These are phyloP conservation scores for Aspergillus sp. DNA, from an alignment of 2,329 filamentous ascomycete species.

Conservation along the genomic window DNA sequence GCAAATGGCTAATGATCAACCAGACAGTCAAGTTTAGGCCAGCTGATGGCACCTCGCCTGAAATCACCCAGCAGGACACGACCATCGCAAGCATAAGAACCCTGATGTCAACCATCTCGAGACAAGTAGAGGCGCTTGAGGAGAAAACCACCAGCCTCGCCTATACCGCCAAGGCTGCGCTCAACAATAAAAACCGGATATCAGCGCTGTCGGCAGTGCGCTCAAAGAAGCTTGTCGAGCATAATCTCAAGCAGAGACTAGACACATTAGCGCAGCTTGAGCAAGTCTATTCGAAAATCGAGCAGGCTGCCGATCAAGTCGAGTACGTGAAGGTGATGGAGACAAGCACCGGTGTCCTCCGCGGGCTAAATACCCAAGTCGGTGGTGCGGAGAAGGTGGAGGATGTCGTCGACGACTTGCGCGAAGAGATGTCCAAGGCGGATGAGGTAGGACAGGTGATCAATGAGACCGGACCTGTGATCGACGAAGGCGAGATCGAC, in stretches of 20 bases:
- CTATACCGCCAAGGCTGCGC: conserved; percentile 56
- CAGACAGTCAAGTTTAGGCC: conserved; percentile 65
- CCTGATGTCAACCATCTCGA: conserved; percentile 58
- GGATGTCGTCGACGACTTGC: conserved; percentile 62
- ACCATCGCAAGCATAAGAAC: conserved; percentile 72
- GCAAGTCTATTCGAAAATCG: conserved; percentile 69
- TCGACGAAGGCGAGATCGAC: conserved; percentile 79
- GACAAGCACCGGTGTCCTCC: conserved; percentile 62
- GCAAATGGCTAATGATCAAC: conserved; percentile 11
- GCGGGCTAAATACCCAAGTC: conserved; percentile 62
- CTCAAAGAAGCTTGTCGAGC: conserved; percentile 72
- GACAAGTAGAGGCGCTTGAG: conserved; percentile 57
- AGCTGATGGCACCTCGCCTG: conserved; percentile 36
- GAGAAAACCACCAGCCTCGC: conserved; percentile 43
- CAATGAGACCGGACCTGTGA: conserved; percentile 48
- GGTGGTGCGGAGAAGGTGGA: conserved; percentile 70
- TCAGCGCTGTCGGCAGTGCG: conserved; percentile 69
- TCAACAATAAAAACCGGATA: conserved; percentile 62
- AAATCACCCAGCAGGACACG: conserved; percentile 67
- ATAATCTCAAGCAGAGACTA: conserved; percentile 60
- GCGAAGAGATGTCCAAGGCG: conserved; percentile 69
- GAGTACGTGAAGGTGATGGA: conserved; percentile 77
- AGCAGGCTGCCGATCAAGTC: conserved; percentile 76
- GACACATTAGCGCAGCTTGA: conserved; percentile 73
- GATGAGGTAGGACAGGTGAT: conserved; percentile 77